Base-by-base conservation (phyloP, 441 rosid species). In the Populus hybrid region DNA sequence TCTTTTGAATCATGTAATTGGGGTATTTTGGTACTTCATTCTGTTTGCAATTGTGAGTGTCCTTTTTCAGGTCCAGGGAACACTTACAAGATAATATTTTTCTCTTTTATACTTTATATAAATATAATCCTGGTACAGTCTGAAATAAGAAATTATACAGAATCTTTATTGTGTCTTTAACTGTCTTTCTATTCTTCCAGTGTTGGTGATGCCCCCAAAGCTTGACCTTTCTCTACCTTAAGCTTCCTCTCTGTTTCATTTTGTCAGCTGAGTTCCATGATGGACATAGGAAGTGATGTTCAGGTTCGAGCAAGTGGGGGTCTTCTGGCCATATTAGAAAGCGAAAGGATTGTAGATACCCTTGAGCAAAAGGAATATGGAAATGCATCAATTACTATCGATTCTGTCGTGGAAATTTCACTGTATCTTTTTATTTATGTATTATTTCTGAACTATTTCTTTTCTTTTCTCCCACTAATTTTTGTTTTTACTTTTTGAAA, bases 231-330 rank as follows among this genome's bases (percentile, higher is more conserved):
- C 63, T 67, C 75, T 73, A 14, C n/a, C 24, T 67, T 53, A n/a
- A 73, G 67, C 75, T 36, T 77, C 66, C 76, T 72, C 70, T 42
- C 71, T 69, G 75, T 83, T 67, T 83, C 26, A 71, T 71, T 34
- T 72, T 84, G 82, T 23, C 86, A 96, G 99, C 87, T 94, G 76
- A 91, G 91, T 87, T 94, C 98, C 63, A 94, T 91, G 99, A 92
- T 94, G 97, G 95, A 96, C 83, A 86, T 91, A 85, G 92, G 91
- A 84, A 96, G 94, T 82, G 98, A 94, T 76, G 82, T 91, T 80
- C 92, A 89, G 85, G 94, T 96, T 83, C 95, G 98, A 71, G 97
- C 93, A 72, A 89, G 94, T 81, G 99, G 98, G 23, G 98, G 97
- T 74, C 98, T 94, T 82, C 93, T 96, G 75, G 97, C 98, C 69